Conservation (phyloP, 495 filamentous ascomycete genomes). For the Podospora pseudopauciseta region DNA sequence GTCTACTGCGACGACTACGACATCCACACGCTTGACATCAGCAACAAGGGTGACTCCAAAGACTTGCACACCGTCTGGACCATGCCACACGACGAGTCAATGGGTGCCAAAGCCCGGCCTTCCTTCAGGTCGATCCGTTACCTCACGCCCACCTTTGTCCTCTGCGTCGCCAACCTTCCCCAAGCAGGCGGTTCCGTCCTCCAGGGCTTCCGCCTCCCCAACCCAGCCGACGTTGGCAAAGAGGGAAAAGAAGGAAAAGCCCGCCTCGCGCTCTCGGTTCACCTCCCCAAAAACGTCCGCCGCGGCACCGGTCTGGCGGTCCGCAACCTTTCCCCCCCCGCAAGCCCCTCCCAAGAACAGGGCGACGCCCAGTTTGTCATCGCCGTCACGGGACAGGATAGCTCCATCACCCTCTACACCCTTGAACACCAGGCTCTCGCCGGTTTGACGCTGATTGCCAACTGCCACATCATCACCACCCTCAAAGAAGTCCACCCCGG, state of each 20-base stretch:
- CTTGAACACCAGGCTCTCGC: conserved; percentile 54
- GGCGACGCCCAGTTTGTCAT: conserved; percentile 70
- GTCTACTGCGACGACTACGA: conserved; percentile 80
- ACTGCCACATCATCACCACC: conserved; percentile 59
- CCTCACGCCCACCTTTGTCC: conserved; percentile 68
- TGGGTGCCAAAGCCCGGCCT: conserved; percentile 47
- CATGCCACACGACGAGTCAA: conserved; percentile 49
- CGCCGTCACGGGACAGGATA: conserved; percentile 79
- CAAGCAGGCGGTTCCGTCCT: conserved; percentile 47
- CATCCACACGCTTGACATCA: conserved; percentile 56
- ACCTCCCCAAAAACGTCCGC: conserved; percentile 41
- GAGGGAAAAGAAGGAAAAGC: conserved; percentile 37
- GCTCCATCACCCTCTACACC: conserved; percentile 72
- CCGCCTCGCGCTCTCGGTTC: conserved; percentile 38
- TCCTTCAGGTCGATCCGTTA: conserved; percentile 69
- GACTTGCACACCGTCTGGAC: conserved; percentile 59
- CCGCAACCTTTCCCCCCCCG: conserved; percentile 55
- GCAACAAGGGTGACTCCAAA: conserved; percentile 42
- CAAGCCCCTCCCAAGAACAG: conserved; percentile 41
- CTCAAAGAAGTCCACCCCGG: conserved; percentile 73
- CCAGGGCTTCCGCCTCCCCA: conserved; percentile 48
- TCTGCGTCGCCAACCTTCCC: conserved; percentile 56
- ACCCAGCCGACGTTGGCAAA: conserved; percentile 22
- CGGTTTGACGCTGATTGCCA: conserved; percentile 49
- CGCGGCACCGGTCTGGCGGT: conserved; percentile 71